These are phyloP conservation scores for Buddleja alternifolia DNA, from an alignment of 257 asterid species.

Conservation along the genomic window DNA sequence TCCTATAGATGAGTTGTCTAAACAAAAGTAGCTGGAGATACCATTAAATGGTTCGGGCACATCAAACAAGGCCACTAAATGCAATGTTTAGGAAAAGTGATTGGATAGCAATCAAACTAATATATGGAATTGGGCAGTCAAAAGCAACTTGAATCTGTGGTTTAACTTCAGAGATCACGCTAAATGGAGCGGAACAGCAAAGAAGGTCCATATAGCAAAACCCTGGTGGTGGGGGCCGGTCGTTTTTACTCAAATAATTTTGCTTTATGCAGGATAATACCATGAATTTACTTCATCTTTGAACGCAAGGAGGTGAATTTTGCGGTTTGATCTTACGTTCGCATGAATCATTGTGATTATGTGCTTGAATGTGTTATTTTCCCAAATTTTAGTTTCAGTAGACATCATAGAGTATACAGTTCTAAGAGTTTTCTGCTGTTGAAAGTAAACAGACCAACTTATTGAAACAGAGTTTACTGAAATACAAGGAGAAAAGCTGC, in stretches of 20 bases:
- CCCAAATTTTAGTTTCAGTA: conserved; percentile 6
- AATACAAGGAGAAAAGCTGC: conserved; percentile 8
- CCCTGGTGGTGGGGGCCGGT: too few species aligned
- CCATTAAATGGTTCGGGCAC: neutral
- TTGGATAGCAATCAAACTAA: neutral
- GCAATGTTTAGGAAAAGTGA: too few species aligned
- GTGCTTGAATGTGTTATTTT: neutral
- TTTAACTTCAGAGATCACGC: neutral
- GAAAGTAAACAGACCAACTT: conserved; percentile 18
- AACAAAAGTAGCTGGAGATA: neutral
- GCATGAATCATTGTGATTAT: neutral
- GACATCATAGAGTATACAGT: conserved; percentile 19
- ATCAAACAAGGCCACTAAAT: too few species aligned
- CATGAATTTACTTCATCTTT: conserved; percentile 5
- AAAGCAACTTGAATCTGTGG: neutral
- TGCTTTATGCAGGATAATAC: neutral
- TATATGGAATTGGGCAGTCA: neutral
- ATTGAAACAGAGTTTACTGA: conserved; percentile 15
- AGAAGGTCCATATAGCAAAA: neutral
- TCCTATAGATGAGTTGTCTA: conserved; percentile 11
- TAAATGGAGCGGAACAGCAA: neutral
- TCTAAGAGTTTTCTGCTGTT: conserved; percentile 23
- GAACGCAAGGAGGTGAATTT: neutral
- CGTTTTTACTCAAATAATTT: neutral
- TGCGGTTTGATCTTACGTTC: too few species aligned